These are phyloP conservation scores for Dioscorea alata DNA, from an alignment of 106 monocot species.

Conservation along the genomic window DNA sequence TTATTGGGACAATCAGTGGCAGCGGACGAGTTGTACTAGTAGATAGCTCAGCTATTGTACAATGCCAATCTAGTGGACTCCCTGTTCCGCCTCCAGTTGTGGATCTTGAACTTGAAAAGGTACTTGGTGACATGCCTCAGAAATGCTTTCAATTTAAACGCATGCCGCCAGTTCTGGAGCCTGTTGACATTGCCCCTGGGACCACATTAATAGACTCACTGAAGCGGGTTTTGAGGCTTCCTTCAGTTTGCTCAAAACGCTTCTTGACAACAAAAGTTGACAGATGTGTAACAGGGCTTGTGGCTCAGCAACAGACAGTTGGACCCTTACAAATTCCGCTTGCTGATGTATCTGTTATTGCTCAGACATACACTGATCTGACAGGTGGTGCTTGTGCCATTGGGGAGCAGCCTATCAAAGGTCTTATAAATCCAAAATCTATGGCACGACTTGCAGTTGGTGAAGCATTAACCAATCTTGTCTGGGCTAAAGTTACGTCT, in stretches of 20 bases:
- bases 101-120: conserved; percentile 90
- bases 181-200: conserved; percentile 69
- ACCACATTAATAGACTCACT: conserved; percentile 59
- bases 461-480: conserved; percentile 91
- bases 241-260: conserved; percentile 89
- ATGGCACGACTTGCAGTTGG: conserved; percentile 95
- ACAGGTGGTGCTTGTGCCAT: conserved; percentile 94
- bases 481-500: conserved; percentile 91
- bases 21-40: conserved; percentile 59
- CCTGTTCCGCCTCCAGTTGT: conserved; percentile 60
- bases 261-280: conserved; percentile 97
- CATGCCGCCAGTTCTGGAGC: conserved; percentile 14
- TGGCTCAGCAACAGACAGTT: conserved; percentile 94
- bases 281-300: conserved; percentile 87
- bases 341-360: conserved; percentile 86
- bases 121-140: conserved; percentile 97
- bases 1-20: conserved; percentile 80
- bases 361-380: conserved; percentile 60
- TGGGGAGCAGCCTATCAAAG: conserved; percentile 93
- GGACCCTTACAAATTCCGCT: conserved; percentile 89
- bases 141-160: conserved; percentile 72
- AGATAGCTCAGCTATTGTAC: conserved; percentile 42
- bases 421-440: conserved; percentile 66
- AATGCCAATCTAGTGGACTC: conserved; percentile 31
- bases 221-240: conserved; percentile 67